These are phyloP conservation scores for Naganishia antarctica DNA, from an alignment of 768 basidiomycete species.

Conservation along the genomic window DNA sequence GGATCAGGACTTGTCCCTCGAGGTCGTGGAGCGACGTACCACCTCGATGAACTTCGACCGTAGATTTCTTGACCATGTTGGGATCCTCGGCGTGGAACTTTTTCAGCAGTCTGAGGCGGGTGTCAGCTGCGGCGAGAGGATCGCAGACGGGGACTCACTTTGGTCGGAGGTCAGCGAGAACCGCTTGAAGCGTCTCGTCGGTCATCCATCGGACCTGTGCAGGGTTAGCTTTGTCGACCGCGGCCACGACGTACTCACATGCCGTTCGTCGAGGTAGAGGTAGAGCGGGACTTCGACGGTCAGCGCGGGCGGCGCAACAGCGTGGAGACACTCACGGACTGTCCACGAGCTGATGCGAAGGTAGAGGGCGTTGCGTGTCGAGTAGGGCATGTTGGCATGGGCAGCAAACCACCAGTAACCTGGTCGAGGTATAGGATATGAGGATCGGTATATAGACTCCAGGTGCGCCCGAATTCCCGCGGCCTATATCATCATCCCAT, in stretches of 20 bases:
- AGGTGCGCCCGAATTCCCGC: slow-evolving; percentile 2
- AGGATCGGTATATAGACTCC: too few relatives aligned
- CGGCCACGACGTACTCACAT: too few relatives aligned
- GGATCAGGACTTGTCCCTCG: too few relatives aligned
- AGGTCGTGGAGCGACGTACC: slow-evolving; percentile 55
- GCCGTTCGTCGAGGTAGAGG: slow-evolving; percentile 80
- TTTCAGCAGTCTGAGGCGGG: slow-evolving; percentile 48
- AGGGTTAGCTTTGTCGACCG: too few relatives aligned
- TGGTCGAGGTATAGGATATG: too few relatives aligned
- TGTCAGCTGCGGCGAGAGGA: slow-evolving; percentile 50
- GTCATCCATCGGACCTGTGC: slow-evolving; percentile 90
- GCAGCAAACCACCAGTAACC: too few relatives aligned
- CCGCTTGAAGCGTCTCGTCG: slow-evolving; percentile 69
- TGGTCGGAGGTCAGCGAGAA: slow-evolving; percentile 72
- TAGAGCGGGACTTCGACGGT: slow-evolving; percentile 62
- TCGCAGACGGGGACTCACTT: slow-evolving; percentile 54
- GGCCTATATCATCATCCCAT: background rate
- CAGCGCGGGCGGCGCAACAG: background rate
- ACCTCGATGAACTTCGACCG: slow-evolving; percentile 78
- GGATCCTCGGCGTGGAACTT: slow-evolving; percentile 32
- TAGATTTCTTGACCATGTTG: slow-evolving; percentile 57
- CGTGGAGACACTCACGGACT: slow-evolving; percentile 23
- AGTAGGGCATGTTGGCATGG: slow-evolving; percentile 52
- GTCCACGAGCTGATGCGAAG: slow-evolving; percentile 53
- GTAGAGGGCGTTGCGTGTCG: slow-evolving; percentile 72